Base-by-base conservation (phyloP, 164 flowering plant species). In the Protea cynaroides region DNA sequence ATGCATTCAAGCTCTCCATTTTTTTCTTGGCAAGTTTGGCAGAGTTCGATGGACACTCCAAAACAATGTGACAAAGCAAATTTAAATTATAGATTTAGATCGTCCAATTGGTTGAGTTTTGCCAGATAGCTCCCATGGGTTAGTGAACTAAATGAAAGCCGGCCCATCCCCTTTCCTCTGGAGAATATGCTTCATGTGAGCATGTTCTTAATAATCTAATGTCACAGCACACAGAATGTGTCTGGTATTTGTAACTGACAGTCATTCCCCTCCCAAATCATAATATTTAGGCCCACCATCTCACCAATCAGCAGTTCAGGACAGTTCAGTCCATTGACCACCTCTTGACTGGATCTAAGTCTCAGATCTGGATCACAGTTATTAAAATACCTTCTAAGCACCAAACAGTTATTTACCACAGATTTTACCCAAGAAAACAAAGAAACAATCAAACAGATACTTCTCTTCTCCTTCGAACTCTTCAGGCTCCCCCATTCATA, bases 301-400 rank as follows among this genome's bases (percentile, higher is more conserved):
- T 65, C 34, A 29, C 34, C 34, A 3, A 29, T 29, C 34, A 29
- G 67, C 61, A 36, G 51, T 71, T 66, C 51, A 59, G 44, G 67
- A 54, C 71, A 63, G 64, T 63, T 68, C 36, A 64, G 40, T 24
- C 1, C 18, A 62, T 65, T 77, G 79, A 78, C 79, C 83, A 75
- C 75, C 56, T 59, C 69, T 62, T 37, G 40, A 40, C 65, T 46
- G 36, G 21, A 59, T 59, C n/a, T 46, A 24, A 36, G 62, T 12
- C 34, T 29, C 38, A 38, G 47, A 59, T 59, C 49, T 59, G 38
- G 24, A 19, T 14, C 21, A 23, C n/a, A 21, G 25, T 49, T 49
- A 49, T 19, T 49, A 18, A 14, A 12, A 12, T 49, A 0, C 52
- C 52, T 15, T 13, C 7, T 18, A 49, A 49, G 18, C 52, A 49